Evolutionary conservation across 1,139 yeast species (phyloP), one percentile per base, ranked within the genome.

Genomic region (Zygosaccharomyces sapae): DNA sequence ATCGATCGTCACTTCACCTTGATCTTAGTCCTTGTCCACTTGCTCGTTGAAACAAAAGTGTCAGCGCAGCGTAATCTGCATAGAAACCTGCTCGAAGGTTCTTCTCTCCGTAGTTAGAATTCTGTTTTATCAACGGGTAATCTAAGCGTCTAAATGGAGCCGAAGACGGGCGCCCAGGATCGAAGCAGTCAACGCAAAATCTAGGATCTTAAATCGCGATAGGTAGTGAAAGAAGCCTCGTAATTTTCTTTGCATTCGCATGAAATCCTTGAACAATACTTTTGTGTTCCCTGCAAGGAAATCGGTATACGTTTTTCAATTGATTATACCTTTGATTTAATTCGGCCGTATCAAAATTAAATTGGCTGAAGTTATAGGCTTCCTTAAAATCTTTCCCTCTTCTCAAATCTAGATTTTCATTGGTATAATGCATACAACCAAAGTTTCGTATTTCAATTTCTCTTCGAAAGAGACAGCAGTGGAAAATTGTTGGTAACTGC

Each of bases 71-170:
- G 61, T 83, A 86, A 62, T 86, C 94, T 0, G 95, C 84, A 57
- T 86, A 95, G 1, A 94, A 94, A 27, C 95, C 95, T 2, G 94
- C 94, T 45, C 94, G 71, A 41, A 83, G 76, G n/a, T 50, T 47
- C 12, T 53, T 50, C 38, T 52, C 54, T 41, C 35, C 46, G 4
- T 25, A 5, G n/a, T 70, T 16, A 16, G 16, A 72, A 50, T 78
- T 79, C 0, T 84, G 79, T 52, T 58, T 55, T 12, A 52, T 36
- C 9, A 84, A 76, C 0, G 90, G 90, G 59, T 86, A 86, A 61
- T 81, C 86, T 44, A 86, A 70, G 55, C 86, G 71, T 55, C 95
- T 70, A 58, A 86, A 73, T 0, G 86, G 77, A 3, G 88, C 71
- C 7, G 86, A 86, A 18, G 83, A 76, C 33, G 59, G 51, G 45